phyloP scores from a whole-genome alignment of 1,139 yeast genomes.

The Saccharomyces pastorianus region DNA sequence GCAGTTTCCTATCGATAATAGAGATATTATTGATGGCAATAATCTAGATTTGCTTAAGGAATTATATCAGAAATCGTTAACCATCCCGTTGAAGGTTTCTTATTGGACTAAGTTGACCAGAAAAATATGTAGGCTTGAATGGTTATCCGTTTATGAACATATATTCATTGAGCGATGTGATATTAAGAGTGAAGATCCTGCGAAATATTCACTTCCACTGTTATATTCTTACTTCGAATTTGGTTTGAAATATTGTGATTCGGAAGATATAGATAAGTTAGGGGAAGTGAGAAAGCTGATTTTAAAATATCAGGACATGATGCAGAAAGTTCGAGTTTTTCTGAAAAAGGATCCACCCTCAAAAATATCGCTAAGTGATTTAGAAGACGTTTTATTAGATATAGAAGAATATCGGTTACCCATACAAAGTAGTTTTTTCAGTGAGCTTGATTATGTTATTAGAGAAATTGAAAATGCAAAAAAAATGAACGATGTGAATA shows the following conservation, averaged over 20 bases:
- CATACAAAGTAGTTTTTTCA: slow-evolving; percentile 14
- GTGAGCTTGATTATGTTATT: slow-evolving; percentile 16
- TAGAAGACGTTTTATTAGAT: slow-evolving; percentile 16
- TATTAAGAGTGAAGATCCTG: slow-evolving; percentile 34
- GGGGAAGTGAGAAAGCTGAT: slow-evolving; percentile 11
- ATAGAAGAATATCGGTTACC: slow-evolving; percentile 21
- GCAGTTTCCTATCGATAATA: neutral
- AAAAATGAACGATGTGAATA: slow-evolving; percentile 24
- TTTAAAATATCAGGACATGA: slow-evolving; percentile 12
- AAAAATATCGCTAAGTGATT: slow-evolving; percentile 14
- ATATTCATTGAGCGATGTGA: slow-evolving; percentile 4
- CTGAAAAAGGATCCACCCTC: slow-evolving; percentile 25
- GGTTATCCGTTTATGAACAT: slow-evolving; percentile 16
- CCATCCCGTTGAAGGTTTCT: slow-evolving; percentile 6
- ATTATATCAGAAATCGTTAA: slow-evolving; percentile 7
- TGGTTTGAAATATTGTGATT: slow-evolving; percentile 15
- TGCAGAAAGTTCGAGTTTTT: slow-evolving; percentile 17
- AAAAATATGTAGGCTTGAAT: slow-evolving; percentile 11
- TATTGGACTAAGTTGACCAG: slow-evolving; percentile 6
- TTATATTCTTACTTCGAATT: slow-evolving; percentile 13
- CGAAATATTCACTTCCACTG: slow-evolving; percentile 33
- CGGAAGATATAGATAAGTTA: slow-evolving; percentile 11
- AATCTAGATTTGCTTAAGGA: slow-evolving; percentile 6
- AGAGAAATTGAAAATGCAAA: slow-evolving; percentile 23
- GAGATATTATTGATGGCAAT: neutral